phyloP scores from a whole-genome alignment of 306 rosid genomes.

The Castanopsis chinensis region DNA sequence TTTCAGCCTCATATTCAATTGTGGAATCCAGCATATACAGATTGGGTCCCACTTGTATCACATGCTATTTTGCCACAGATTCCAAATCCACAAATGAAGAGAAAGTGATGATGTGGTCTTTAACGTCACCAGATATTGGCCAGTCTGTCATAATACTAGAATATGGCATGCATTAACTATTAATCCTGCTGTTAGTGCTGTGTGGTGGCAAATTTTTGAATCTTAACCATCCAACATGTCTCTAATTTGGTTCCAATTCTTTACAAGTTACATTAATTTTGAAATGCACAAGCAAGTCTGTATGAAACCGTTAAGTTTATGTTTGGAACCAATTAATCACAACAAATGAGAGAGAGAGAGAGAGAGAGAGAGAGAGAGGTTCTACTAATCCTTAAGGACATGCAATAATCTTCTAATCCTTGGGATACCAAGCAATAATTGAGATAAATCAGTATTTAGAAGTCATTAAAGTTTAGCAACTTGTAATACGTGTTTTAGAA shows the following conservation, averaged over 20 bases:
- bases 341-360: not conserved
- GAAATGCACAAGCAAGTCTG: not conserved
- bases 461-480: not conserved
- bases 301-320: not conserved
- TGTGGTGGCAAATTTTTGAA: not conserved
- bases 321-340: not conserved
- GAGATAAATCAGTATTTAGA: not conserved
- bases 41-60: conserved; percentile 25
- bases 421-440: not conserved
- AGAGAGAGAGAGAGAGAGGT: not conserved
- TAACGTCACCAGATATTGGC: not conserved
- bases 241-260: not conserved
- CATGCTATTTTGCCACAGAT: conserved; percentile 15
- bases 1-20: not conserved
- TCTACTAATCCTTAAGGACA: not conserved
- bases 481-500: not conserved
- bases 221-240: not conserved
- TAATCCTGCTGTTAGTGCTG: not conserved
- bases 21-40: not conserved
- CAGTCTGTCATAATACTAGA: not conserved
- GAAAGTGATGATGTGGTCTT: not conserved
- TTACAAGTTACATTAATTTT: no score
- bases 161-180: not conserved
- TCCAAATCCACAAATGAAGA: conserved; percentile 6
- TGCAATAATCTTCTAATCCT: not conserved